These are phyloP conservation scores for Lagenaria siceraria DNA, from an alignment of 306 rosid species.

Conservation along the genomic window DNA sequence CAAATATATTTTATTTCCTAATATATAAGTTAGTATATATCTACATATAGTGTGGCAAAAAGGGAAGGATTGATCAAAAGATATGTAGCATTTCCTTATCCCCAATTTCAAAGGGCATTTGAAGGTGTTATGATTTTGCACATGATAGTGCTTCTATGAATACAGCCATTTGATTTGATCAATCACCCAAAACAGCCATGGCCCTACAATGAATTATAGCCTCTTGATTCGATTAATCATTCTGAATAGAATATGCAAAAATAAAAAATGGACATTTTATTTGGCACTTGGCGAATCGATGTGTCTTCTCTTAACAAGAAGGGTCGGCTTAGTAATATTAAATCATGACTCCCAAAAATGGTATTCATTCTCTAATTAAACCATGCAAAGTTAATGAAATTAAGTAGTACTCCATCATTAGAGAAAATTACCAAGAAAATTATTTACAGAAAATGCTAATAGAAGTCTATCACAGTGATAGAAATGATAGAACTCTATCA, in stretches of 20 bases:
- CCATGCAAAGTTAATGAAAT: not conserved
- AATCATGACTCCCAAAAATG: not conserved
- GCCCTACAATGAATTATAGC: not conserved
- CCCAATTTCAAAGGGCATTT: not conserved
- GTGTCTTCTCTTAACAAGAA: slow-evolving; percentile 2
- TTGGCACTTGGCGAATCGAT: slow-evolving; percentile 21
- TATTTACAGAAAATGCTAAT: too few species aligned
- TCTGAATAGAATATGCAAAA: not conserved
- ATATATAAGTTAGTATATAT: too few species aligned
- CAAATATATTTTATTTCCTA: too few species aligned
- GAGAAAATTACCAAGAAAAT: too few species aligned
- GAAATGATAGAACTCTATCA: too few species aligned
- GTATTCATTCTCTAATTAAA: not conserved
- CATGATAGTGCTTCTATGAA: not conserved
- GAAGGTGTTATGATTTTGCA: not conserved
- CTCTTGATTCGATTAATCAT: slow-evolving; percentile 6
- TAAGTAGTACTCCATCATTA: too few species aligned
- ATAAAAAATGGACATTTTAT: not conserved
- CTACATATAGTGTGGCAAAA: too few species aligned
- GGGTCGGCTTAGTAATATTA: not conserved
- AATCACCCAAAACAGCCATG: slow-evolving; percentile 10
- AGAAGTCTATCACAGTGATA: too few species aligned
- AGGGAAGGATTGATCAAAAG: too few species aligned
- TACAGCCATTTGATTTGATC: slow-evolving; percentile 14
- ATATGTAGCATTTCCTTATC: too few species aligned